Base-by-base conservation (phyloP, 1,139 yeast genomes). In the Suhomyces choctaworum region DNA sequence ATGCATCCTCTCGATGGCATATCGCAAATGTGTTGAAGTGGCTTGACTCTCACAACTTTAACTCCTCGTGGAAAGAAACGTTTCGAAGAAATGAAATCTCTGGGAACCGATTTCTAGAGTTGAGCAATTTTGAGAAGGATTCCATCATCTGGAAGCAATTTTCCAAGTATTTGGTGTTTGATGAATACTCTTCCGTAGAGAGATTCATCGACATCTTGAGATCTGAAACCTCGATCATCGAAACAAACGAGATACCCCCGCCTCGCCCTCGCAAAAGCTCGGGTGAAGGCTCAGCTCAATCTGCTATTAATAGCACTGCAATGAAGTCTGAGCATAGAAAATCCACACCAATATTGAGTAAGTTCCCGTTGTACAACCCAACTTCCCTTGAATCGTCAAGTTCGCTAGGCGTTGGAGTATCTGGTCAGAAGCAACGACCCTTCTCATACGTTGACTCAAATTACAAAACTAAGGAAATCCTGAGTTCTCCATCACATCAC, bases 21-120 rank as follows among this genome's bases (percentile, higher is more conserved):
- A 66, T 77, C 47, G 76, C 73, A 11, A 69, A 84, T 36, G 94
- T 88, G 1, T 40, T 73, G 1, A 56, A 62, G 29, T 89, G 96
- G 95, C 66, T 89, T 19, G 82, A 76, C 11, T 49, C 57, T 14
- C 73, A 88, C 53, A 72, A 75, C 22, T 89, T 89, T 58, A 84
- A 85, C 44, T 73, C 71, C 5, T 70, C 82, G 9, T 89, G 96
- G 96, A 66, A 73, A 20, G 76, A 70, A 8, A 73, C 82, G 8
- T 84, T 88, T 54, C 64, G 64, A 23, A 66, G 70, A 29, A 73
- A 80, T 44, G 79, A 78, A 39, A 68, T 87, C 2, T 66, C 72
- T 5, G 90, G 92, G 0, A 73, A 76, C 34, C 64, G 75, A 23
- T 88, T 88, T 50, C 60, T 88, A 16, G 80, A 78, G 37, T 64